Percentiles rank a stretch among this genome's conserved stretches.
phyloP scores from a whole-genome alignment of 2,329 filamentous ascomycete genomes.

The Cladobotryum protrusum region DNA sequence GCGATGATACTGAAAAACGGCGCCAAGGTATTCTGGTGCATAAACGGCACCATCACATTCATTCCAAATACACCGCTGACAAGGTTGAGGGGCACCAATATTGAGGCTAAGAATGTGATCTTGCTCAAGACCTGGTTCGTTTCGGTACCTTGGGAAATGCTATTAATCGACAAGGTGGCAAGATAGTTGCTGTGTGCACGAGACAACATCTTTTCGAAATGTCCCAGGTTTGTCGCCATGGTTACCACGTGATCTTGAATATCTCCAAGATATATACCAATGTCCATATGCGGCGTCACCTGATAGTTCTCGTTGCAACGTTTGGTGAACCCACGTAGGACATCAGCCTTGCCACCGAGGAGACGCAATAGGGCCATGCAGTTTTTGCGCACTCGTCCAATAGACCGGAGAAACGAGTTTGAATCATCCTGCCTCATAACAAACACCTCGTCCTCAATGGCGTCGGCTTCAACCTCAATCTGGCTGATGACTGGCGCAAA shows the following conservation, averaged over 20 bases:
- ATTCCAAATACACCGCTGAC: conserved; percentile 84
- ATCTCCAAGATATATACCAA: conserved; percentile 91
- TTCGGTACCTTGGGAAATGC: conserved; percentile 78
- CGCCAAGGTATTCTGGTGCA: conserved; percentile 43
- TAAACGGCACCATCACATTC: conserved; percentile 73
- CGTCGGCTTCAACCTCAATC: conserved; percentile 82
- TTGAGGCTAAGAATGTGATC: conserved; percentile 88
- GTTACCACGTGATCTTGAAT: conserved; percentile 99
- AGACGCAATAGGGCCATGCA: conserved; percentile 91
- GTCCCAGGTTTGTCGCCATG: conserved; percentile 93
- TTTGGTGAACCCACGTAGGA: conserved; percentile 95
- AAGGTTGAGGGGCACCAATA: conserved; percentile 93
- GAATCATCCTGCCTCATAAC: conserved; percentile 87
- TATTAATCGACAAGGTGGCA: conserved; percentile 88
- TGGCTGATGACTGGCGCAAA: conserved; percentile 86
- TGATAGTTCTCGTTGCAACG: conserved; percentile 97
- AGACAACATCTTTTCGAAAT: conserved; percentile 96
- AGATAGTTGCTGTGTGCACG: conserved; percentile 94
- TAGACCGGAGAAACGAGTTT: conserved; percentile 75
- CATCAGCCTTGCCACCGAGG: conserved; percentile 94
- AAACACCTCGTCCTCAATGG: conserved; percentile 93
- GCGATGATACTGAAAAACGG: conserved; percentile 47
- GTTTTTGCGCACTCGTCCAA: conserved; percentile 87
- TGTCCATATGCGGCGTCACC: conserved; percentile 91
- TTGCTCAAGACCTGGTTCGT: conserved; percentile 89